These are phyloP conservation scores for Amaranthus tricolor DNA, from an alignment of 179 eudicot species.

Conservation along the genomic window DNA sequence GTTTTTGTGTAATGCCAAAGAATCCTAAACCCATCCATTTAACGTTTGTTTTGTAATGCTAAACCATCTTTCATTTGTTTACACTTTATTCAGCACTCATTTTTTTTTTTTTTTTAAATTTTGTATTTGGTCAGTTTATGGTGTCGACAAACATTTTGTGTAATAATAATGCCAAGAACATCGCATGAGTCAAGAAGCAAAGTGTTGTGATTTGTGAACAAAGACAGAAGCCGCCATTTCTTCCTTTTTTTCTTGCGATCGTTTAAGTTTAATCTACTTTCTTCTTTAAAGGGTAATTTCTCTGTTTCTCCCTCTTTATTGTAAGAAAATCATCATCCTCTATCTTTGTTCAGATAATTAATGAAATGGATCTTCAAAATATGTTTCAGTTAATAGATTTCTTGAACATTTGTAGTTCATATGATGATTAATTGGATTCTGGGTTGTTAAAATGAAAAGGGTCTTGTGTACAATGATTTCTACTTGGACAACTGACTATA, in stretches of 20 bases:
- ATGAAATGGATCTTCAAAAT: not conserved
- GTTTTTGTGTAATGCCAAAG: too few species aligned
- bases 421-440: conserved; percentile 1
- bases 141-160: too few species aligned
- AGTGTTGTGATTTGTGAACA: not conserved
- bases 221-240: not conserved
- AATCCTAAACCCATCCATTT: too few species aligned
- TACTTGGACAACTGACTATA: not conserved
- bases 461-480: too few species aligned
- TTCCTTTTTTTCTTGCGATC: conserved; percentile 4
- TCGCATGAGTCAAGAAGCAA: not conserved
- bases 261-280: not conserved
- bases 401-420: not conserved
- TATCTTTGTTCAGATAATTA: not conserved
- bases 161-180: too few species aligned
- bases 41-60: too few species aligned
- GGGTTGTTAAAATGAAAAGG: conserved; percentile 7
- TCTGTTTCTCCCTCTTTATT: not conserved
- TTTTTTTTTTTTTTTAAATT: too few species aligned
- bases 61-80: too few species aligned
- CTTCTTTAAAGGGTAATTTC: conserved; percentile 1
- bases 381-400: not conserved
- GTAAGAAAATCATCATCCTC: conserved; percentile 6
- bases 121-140: too few species aligned
- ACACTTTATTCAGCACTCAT: too few species aligned